phyloP scores from a whole-genome alignment of 306 rosid species.

The Adenanthera pavonina region DNA sequence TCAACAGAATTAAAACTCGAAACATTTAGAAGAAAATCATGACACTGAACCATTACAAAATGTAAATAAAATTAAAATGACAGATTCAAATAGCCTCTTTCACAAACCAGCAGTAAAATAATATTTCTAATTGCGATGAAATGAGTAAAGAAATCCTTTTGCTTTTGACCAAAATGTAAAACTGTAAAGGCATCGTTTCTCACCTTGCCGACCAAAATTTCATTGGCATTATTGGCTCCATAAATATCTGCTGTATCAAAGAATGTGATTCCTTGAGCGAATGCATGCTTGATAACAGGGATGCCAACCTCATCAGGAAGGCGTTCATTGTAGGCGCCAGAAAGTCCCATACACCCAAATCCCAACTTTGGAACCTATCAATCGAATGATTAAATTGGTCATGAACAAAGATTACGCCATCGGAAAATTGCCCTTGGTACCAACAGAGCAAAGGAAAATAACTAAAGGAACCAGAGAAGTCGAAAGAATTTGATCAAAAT shows the following conservation, averaged over 20 bases:
- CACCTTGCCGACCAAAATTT: background rate
- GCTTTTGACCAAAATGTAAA: too few species aligned
- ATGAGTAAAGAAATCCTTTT: too few species aligned
- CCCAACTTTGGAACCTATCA: background rate
- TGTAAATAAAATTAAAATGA: too few species aligned
- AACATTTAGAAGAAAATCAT: too few species aligned
- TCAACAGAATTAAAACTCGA: background rate
- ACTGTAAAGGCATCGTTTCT: background rate
- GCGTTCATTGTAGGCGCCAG: background rate
- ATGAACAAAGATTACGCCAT: too few species aligned
- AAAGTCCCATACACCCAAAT: background rate
- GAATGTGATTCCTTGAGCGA: background rate
- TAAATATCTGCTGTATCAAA: background rate
- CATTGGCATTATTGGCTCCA: constrained; percentile 1
- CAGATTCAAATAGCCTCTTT: too few species aligned
- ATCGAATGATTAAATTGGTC: background rate
- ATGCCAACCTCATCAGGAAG: background rate
- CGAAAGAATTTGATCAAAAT: too few species aligned
- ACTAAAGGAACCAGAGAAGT: background rate
- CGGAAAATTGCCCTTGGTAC: background rate
- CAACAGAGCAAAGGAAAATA: too few species aligned
- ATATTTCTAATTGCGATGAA: too few species aligned
- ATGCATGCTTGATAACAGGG: background rate
- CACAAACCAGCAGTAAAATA: too few species aligned
- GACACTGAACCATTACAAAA: too few species aligned